Percentiles rank a stretch among this genome's conserved stretches.
phyloP scores from a whole-genome alignment of 208 protist species.

The Acanthamoeba sp. region DNA sequence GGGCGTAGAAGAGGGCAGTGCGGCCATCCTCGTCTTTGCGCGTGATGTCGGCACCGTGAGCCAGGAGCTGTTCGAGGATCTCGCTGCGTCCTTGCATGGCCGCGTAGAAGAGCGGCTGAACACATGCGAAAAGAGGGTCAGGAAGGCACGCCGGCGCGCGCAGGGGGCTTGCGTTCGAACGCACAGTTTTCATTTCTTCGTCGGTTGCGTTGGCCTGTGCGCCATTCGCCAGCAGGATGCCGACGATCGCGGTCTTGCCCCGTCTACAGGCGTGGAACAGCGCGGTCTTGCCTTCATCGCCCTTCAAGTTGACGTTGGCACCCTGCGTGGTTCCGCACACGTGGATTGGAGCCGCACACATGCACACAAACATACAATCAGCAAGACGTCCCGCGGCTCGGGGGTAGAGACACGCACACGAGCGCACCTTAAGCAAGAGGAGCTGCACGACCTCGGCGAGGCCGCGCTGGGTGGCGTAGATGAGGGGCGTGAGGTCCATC shows the following conservation, averaged over 20 bases:
- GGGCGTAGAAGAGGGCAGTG: conserved; percentile 43
- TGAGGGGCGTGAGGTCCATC: conserved; percentile 27
- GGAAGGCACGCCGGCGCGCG: neutral
- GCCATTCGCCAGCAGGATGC: neutral
- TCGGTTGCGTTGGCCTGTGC: conserved; percentile 8
- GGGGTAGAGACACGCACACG: too few relatives aligned
- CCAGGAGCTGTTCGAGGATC: conserved; percentile 32
- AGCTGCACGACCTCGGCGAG: conserved; percentile 42
- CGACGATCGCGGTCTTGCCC: conserved; percentile 3
- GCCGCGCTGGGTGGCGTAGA: conserved; percentile 40
- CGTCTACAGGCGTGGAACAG: conserved; percentile 22
- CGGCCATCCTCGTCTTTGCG: conserved; percentile 31
- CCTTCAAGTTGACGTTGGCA: conserved; percentile 6
- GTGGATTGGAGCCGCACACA: neutral
- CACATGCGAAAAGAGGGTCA: neutral
- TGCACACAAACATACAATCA: too few relatives aligned
- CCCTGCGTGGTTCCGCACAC: neutral
- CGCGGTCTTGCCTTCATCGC: conserved; percentile 24
- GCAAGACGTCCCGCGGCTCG: too few relatives aligned
- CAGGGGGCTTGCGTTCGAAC: neutral
- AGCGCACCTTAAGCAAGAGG: conserved; percentile 10
- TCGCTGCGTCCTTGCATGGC: conserved; percentile 44
- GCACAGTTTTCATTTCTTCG: conserved; percentile 40
- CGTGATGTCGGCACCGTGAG: conserved; percentile 19
- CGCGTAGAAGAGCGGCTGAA: conserved; percentile 14